These are phyloP conservation scores for Orychophragmus violaceus DNA, from an alignment of 345 rosid genomes.

Conservation along the genomic window DNA sequence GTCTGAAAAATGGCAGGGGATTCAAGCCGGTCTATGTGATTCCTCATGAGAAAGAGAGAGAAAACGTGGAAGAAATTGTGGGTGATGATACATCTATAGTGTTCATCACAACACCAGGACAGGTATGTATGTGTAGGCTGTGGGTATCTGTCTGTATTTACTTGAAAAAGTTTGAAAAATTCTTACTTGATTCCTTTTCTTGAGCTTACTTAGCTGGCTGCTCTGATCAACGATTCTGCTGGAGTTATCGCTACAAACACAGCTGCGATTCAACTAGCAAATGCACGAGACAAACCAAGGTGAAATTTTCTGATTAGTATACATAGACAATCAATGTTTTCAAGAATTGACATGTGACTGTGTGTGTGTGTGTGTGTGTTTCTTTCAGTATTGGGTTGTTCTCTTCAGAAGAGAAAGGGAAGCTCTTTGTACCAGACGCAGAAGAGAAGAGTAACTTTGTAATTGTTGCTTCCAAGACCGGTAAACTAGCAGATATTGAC, in stretches of 20 bases:
- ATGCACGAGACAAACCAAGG: constrained; percentile 73
- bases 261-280: constrained; percentile 87
- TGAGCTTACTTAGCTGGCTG: constrained; percentile 58
- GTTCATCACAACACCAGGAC: constrained; percentile 88
- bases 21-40: constrained; percentile 70
- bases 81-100: constrained; percentile 65
- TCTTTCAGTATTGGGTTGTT: constrained; percentile 74
- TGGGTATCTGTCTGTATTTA: not conserved
- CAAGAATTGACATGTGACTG: not conserved
- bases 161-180: not conserved
- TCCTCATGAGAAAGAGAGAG: constrained; percentile 92
- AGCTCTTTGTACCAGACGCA: constrained; percentile 58
- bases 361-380: not conserved
- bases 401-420: constrained; percentile 64
- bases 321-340: not conserved
- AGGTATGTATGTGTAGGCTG: constrained; percentile 45
- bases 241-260: constrained; percentile 91
- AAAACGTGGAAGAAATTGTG: constrained; percentile 71
- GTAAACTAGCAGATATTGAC: constrained; percentile 57
- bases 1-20: constrained; percentile 38
- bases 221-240: constrained; percentile 79
- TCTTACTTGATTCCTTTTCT: constrained; percentile 1
- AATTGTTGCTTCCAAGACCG: constrained; percentile 59
- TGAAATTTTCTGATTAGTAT: constrained; percentile 19
- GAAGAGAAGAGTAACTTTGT: constrained; percentile 58